Conservation (phyloP, 129 eudicot genomes). For the Pittosporum tobira region DNA sequence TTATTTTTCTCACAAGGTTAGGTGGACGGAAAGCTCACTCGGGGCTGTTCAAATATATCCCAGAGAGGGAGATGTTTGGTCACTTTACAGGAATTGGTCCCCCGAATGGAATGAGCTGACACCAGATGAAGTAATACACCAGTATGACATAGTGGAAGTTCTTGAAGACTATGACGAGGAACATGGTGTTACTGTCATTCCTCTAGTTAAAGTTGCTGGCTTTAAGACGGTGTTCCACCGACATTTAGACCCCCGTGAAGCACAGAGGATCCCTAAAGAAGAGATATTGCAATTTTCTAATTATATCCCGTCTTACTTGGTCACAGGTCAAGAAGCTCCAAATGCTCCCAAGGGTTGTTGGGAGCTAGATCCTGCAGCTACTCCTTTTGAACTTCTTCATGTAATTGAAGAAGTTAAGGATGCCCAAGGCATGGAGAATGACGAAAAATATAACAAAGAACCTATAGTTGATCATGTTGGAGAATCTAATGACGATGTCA, state of each 20-base stretch:
- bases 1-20: constrained; percentile 67
- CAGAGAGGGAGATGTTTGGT: constrained; percentile 70
- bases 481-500: not conserved
- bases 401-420: constrained; percentile 34
- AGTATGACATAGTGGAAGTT: constrained; percentile 62
- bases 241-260: constrained; percentile 41
- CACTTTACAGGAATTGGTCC: constrained; percentile 70
- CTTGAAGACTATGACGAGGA: constrained; percentile 56
- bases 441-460: not conserved
- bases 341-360: constrained; percentile 52
- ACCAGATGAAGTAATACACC: constrained; percentile 35
- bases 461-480: not conserved
- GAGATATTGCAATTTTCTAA: constrained; percentile 75
- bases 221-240: constrained; percentile 66
- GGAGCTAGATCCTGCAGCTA: constrained; percentile 83
- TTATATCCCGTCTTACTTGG: constrained; percentile 53
- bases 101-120: constrained; percentile 58
- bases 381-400: constrained; percentile 52
- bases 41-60: constrained; percentile 58
- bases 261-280: constrained; percentile 50
- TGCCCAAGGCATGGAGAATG: constrained; percentile 25
- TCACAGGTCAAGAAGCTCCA: constrained; percentile 47
- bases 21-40: constrained; percentile 30
- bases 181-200: constrained; percentile 45
- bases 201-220: constrained; percentile 86